Conservation (phyloP, 495 filamentous ascomycete species). For the Podospora fimiseda region DNA sequence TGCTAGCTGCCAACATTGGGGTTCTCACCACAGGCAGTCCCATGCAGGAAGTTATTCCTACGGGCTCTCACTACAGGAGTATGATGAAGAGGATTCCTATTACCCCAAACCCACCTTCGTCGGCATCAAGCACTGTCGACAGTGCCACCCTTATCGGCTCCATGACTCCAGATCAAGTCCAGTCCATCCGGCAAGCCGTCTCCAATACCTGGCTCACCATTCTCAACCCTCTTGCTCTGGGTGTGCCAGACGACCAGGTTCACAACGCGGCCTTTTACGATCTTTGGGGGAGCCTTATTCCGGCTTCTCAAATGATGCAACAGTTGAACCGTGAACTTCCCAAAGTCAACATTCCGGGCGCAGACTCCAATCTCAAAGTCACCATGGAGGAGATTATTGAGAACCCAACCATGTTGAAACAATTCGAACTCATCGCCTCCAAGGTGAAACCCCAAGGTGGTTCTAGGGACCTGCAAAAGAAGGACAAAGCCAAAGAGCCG, state of each 20-base stretch:
- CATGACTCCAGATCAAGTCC: slow-evolving; percentile 23
- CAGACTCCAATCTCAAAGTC: slow-evolving; percentile 22
- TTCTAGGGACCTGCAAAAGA: slow-evolving; percentile 6
- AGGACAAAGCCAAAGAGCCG: slow-evolving; percentile 16
- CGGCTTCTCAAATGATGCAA: slow-evolving; percentile 38
- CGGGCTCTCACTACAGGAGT: slow-evolving; percentile 28
- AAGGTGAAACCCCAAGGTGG: slow-evolving; percentile 28
- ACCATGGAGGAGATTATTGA: slow-evolving; percentile 44
- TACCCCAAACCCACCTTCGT: slow-evolving; percentile 14
- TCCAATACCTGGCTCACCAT: slow-evolving; percentile 34
- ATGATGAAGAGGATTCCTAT: slow-evolving; percentile 35
- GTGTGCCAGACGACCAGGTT: slow-evolving; percentile 35
- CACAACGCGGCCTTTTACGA: slow-evolving; percentile 44
- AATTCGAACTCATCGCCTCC: slow-evolving; percentile 41
- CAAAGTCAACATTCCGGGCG: slow-evolving; percentile 13
- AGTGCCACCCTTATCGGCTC: slow-evolving; percentile 7
- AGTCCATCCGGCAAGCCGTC: slow-evolving; percentile 30
- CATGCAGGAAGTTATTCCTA: slow-evolving; percentile 35
- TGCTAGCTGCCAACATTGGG: slow-evolving; percentile 36
- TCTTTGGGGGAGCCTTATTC: slow-evolving; percentile 42
- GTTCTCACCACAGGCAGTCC: slow-evolving; percentile 37
- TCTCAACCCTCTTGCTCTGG: slow-evolving; percentile 34
- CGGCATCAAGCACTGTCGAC: slow-evolving; percentile 12
- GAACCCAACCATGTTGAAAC: slow-evolving; percentile 42
- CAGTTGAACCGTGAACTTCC: slow-evolving; percentile 37